Base-by-base conservation (phyloP, 176 grass and related monocot genomes). In the Phoenix dactylifera region DNA sequence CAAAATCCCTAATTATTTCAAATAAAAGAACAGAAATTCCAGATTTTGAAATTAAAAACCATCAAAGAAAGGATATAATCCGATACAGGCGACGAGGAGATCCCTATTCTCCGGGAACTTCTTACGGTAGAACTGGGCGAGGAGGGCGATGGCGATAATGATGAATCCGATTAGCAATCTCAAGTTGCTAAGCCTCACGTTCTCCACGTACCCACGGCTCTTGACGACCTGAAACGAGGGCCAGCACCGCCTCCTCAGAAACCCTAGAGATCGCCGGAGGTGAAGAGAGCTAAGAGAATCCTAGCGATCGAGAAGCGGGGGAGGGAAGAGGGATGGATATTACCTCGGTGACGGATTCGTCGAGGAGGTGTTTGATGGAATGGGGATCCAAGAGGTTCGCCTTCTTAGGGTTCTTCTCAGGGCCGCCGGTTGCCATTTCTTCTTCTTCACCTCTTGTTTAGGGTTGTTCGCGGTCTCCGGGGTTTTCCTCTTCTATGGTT, bases 121-220 rank as follows among this genome's bases (percentile, higher is more conserved):
- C 81, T 98, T 98, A 4, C 83, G 87, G 79, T 98, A 98, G 76
- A 98, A 98, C 67, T 98, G 93, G 16, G 93, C 87, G 26, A 92
- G 64, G 17, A 98, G 82, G 0, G 87, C 93, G 74, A 98, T 79
- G 59, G 73, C 84, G 58, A 98, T 98, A 68, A 98, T 75, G 57
- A 76, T 72, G 19, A 81, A 66, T 32, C 93, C 93, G 4, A 92
- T 92, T 50, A 76, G 52, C 74, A 98, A 78, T 70, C 74, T 98
- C 62, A 78, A 63, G 68, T 98, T 98, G 74, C 87, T 86, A 63
- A 98, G 71, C 77, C 76, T 78, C 72, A 84, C 83, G 69, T 98
- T 76, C 76, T 98, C 93, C 44, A 60, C 50, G 79, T 92, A 98
- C 24, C 93, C 93, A 52, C 81, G 89, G 60, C 60, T 67, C 81